These are phyloP conservation scores for Waltergamsia citrina DNA, from an alignment of 2,329 filamentous ascomycete genomes.

Conservation along the genomic window DNA sequence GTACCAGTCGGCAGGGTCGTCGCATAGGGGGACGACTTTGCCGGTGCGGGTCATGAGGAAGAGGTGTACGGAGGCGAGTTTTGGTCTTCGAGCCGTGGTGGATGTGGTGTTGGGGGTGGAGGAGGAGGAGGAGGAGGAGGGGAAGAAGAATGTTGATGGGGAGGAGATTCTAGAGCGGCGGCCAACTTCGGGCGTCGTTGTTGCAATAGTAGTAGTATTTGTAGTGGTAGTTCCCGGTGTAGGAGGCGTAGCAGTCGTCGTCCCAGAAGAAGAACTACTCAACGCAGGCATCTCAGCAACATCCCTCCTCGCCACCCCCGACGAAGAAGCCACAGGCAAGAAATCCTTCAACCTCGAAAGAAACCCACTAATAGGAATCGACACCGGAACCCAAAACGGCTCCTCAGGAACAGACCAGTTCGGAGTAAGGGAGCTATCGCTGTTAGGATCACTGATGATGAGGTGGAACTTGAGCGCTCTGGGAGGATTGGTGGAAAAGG, in stretches of 20 bases:
- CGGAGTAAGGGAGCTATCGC: conserved; percentile 14
- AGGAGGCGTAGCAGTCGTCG: too few species aligned
- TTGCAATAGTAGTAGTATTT: conserved; percentile 13
- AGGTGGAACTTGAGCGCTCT: conserved; percentile 10
- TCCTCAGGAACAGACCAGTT: conserved; percentile 12
- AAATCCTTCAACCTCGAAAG: too few species aligned
- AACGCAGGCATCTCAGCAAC: too few species aligned
- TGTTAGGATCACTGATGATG: conserved; percentile 10
- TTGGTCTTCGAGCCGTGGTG: conserved; percentile 7
- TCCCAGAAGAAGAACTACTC: too few species aligned
- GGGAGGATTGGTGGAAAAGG: conserved; percentile 13
- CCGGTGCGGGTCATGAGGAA: conserved; percentile 12
- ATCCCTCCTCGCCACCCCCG: too few species aligned
- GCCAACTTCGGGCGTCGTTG: not conserved
- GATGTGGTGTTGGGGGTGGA: not conserved
- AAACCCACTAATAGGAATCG: conserved; percentile 14
- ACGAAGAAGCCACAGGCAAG: too few species aligned
- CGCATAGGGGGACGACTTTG: not conserved
- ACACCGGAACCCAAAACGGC: conserved; percentile 9
- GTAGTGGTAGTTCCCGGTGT: too few species aligned
- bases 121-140: conserved; percentile 1
- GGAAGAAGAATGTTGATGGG: conserved; percentile 3
- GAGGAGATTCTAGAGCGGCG: not conserved
- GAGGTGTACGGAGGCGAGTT: conserved; percentile 10
- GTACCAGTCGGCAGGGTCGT: conserved; percentile 12